phyloP scores from a whole-genome alignment of 352 stramenopile genomes.

The Elongisporangium undulatum region DNA sequence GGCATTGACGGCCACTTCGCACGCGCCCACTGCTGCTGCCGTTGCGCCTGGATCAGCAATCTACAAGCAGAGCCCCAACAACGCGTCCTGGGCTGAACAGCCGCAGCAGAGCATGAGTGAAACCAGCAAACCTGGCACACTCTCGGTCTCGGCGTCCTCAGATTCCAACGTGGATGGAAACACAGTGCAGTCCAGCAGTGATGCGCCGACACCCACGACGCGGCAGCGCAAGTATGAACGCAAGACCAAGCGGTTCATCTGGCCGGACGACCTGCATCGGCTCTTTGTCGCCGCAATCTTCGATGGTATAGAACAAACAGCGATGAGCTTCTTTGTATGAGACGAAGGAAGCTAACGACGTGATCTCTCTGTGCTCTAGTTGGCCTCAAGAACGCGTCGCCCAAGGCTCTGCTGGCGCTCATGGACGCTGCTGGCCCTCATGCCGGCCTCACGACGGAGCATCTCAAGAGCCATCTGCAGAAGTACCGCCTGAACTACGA shows the following conservation, averaged over 20 bases:
- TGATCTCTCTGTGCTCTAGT: slow-evolving; percentile 25
- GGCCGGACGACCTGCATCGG: slow-evolving; percentile 84
- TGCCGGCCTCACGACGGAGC: slow-evolving; percentile 74
- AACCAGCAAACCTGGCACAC: neutral
- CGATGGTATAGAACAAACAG: slow-evolving; percentile 32
- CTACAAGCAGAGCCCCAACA: neutral
- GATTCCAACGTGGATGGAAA: neutral
- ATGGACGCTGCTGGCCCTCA: slow-evolving; percentile 59
- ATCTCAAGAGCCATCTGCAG: slow-evolving; percentile 86
- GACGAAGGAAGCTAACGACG: neutral
- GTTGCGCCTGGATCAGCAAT: neutral
- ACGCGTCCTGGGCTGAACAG: neutral
- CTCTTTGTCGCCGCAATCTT: slow-evolving; percentile 88
- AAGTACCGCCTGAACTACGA: slow-evolving; percentile 89
- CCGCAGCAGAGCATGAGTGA: neutral
- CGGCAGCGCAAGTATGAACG: slow-evolving; percentile 86
- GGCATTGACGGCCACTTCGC: neutral
- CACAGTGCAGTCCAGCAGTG: neutral
- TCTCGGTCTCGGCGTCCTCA: neutral
- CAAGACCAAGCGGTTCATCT: slow-evolving; percentile 86
- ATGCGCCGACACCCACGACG: slow-evolving; percentile 1
- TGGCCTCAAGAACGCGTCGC: slow-evolving; percentile 84
- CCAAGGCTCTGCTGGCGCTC: slow-evolving; percentile 74
- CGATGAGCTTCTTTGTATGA: neutral
- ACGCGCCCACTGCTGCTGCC: neutral